Evolutionary conservation across 371 early-diverging fungal species (phyloP), one percentile per base, ranked within the genome.

Genomic region (Mortierella polycephala): DNA sequence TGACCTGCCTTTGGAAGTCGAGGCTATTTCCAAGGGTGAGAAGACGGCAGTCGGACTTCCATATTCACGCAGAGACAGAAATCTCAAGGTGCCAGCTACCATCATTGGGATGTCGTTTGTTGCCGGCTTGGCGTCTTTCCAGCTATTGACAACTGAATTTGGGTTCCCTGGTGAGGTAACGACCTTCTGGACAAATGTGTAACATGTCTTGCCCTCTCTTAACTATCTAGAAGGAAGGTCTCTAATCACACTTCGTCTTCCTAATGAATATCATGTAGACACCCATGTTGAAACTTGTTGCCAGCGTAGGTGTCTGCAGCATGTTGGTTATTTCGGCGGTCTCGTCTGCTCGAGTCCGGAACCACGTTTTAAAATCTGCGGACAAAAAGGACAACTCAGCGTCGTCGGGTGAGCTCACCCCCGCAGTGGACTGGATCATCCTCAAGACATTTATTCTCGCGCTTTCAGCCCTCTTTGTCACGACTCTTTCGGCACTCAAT

Each of bases 401-500:
- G 7, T 39, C 21, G 3, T 47, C 51, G 7, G 56, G 49, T n/a
- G 52, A 62, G 9, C 46, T 63, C 45, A 20, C 52, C 16, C 71
- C 77, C 7, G 67, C 77, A 67, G 60, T 74, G 67, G 85, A 71
- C 82, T 83, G 87, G 60, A 76, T 87, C 20, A 67, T 90, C 57
- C 87, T 97, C 45, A 95, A 94, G 74, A 90, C 90, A 4, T 81
- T 94, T 20, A 85, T 88, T 21, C 84, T 91, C 44, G 86, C 90
- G 16, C 82, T 90, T 54, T 86, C 93, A 40, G 95, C 93, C 5
- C 76, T 92, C 46, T 77, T 85, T 14, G 85, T 96, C n/a, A 87
- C 94, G 7, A 90, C 92, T 0, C 83, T 95, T 1, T 90, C 96
- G 1, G 89, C 92, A 14, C 85, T 94, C 61, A 97, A 97, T 82